Evolutionary conservation across 192 early-diverging fungal genomes (phyloP).

Genomic region (Backusella sp.): DNA sequence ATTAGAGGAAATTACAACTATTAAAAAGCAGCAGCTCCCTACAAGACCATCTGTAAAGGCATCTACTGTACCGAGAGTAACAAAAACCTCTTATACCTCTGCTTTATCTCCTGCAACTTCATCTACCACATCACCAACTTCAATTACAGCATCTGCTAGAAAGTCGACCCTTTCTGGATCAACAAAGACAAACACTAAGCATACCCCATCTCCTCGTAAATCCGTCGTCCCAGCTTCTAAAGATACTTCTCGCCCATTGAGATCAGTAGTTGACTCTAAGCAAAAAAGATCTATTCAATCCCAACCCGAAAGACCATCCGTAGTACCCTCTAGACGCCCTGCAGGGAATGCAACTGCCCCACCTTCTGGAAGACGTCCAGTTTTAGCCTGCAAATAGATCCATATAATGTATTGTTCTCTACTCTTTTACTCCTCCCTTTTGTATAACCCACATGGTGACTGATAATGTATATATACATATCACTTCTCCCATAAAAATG

Average conservation of each 20-base stretch:
- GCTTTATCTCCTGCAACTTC: not conserved
- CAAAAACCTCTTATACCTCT: not conserved
- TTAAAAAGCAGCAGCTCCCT: conserved; percentile 13
- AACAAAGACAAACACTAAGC: not conserved
- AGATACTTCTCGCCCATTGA: not conserved
- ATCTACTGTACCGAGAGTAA: conserved; percentile 5
- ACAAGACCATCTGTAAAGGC: not conserved
- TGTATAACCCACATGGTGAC: conserved; percentile 19
- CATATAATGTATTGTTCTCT: not conserved
- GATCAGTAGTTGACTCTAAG: not conserved
- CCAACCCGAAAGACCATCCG: conserved; percentile 12
- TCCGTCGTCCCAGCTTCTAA: not conserved
- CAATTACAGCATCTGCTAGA: not conserved
- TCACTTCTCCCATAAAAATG: not conserved
- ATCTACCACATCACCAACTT: not conserved
- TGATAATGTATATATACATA: not conserved
- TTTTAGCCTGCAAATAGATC: conserved; percentile 8
- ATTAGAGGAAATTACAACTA: conserved; percentile 1
- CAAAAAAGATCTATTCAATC: not conserved
- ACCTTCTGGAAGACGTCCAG: not conserved
- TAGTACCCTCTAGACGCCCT: conserved; percentile 14
- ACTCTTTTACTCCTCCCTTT: conserved; percentile 1
- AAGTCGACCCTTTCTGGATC: not conserved
- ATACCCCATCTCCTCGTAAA: not conserved
- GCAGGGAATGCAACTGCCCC: not conserved